Evolutionary conservation across 129 eudicot genomes (phyloP), one percentile per base, ranked within the genome.

Genomic region (Scalesia atractyloides): DNA sequence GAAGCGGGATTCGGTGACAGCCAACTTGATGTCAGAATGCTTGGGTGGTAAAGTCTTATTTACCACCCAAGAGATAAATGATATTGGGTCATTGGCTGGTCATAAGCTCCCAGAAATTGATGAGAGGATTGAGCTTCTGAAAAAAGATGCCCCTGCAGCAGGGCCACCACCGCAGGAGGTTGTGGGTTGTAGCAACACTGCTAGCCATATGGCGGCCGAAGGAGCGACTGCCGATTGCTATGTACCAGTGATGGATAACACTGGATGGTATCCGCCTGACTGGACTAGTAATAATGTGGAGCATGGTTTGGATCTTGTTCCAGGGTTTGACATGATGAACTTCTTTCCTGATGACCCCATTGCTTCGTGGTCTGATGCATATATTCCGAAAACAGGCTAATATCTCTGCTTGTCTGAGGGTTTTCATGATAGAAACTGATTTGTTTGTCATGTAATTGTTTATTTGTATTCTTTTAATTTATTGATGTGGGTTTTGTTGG

Each of bases 81-180:
- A 50, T 10, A 13, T 80, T 59, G 60, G 5, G 33, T 9, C 1
- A 1, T 34, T 34, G 36, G 64, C 36, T 5, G 86, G 71, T 47
- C 37, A 37, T 58, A 75, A 71, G 17, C 41, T 82, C 30, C 41
- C 59, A 64, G 76, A 78, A 39, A 66, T 85, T 52, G 30, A 73
- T 33, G 33, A 33, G 36, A 68, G 65, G 64, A 68, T 77, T 14
- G 56, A 73, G 75, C 1, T 39, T 9, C 53, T 71, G 8, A 82
- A 76, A 52, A 61, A 17, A 1, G 30, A 1, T 13, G 60, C 53
- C 15, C 58, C 72, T 9, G 59, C 54, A 16, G n/a, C 56, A 0
- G 8, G 1, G 2, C 46, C 33, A 24, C 58, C 53, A 3, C 51
- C 13, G 4, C 49, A 47, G 47, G 12, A 37, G 0, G 69, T 41